Evolutionary conservation across 306 rosid species (phyloP).

Genomic region (Vicia faba): DNA sequence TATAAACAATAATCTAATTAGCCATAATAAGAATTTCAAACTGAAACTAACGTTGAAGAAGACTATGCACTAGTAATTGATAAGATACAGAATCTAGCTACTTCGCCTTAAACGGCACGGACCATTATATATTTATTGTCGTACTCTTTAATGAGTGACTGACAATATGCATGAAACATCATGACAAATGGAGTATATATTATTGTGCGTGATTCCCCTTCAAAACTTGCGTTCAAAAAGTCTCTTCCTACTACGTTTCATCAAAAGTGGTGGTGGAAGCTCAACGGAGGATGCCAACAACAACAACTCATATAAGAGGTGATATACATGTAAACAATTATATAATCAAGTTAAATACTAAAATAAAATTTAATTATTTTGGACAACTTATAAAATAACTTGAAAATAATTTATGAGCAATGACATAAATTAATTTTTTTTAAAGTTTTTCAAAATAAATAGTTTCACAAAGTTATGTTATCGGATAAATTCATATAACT

Average conservation of each 20-base stretch:
- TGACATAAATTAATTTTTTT: too few relatives aligned
- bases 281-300: too few relatives aligned
- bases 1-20: not conserved
- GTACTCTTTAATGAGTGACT: constrained; percentile 31
- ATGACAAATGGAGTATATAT: constrained; percentile 24
- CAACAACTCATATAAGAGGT: too few relatives aligned
- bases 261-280: too few relatives aligned
- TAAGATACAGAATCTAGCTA: constrained; percentile 8
- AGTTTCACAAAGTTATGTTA: too few relatives aligned
- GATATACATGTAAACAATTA: too few relatives aligned
- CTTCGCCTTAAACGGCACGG: constrained; percentile 61
- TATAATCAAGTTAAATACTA: too few relatives aligned
- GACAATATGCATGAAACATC: constrained; percentile 14
- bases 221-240: constrained; percentile 35
- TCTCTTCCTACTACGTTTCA: not conserved
- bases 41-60: not conserved
- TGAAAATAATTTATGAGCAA: too few relatives aligned
- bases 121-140: constrained; percentile 19
- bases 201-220: constrained; percentile 42
- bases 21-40: not conserved
- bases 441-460: too few relatives aligned
- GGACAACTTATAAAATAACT: too few relatives aligned
- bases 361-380: too few relatives aligned
- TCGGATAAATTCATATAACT: too few relatives aligned
- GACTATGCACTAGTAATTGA: not conserved